Conservation (phyloP, 495 filamentous ascomycete genomes). For the Baudoinia panamericana region DNA sequence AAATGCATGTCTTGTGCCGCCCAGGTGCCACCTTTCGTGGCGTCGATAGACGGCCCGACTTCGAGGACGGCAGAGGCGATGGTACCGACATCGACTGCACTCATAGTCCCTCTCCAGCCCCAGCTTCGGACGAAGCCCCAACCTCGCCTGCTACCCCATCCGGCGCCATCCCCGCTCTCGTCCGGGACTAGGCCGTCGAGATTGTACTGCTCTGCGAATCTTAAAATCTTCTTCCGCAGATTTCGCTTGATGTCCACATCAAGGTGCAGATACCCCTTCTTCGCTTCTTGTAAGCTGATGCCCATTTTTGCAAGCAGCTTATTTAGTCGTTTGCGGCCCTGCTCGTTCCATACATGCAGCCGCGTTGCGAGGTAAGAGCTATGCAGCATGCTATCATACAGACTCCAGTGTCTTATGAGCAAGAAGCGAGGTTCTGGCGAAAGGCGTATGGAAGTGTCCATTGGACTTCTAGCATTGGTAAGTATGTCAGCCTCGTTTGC, state of each 20-base stretch:
- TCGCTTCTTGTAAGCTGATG: constrained; percentile 81
- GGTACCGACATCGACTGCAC: constrained; percentile 80
- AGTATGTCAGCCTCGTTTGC: constrained; percentile 46
- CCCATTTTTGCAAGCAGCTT: constrained; percentile 98
- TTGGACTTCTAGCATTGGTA: constrained; percentile 74
- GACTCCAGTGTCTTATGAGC: constrained; percentile 86
- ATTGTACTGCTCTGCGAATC: constrained; percentile 81
- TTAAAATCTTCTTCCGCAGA: constrained; percentile 69
- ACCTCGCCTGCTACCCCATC: constrained; percentile 56
- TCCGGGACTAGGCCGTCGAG: constrained; percentile 80
- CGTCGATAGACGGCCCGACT: constrained; percentile 45
- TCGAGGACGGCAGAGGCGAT: constrained; percentile 84
- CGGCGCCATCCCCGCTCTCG: constrained; percentile 34
- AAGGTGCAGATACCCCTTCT: constrained; percentile 94
- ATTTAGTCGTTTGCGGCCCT: constrained; percentile 77
- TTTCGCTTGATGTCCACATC: constrained; percentile 92
- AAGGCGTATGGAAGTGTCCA: constrained; percentile 81
- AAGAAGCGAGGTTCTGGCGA: constrained; percentile 92
- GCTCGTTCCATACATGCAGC: constrained; percentile 88
- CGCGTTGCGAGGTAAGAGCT: constrained; percentile 88
- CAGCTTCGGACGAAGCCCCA: constrained; percentile 96
- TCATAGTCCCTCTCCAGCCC: constrained; percentile 93
- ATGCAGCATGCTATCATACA: constrained; percentile 97
- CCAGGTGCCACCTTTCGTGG: constrained; percentile 13
- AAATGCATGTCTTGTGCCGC: constrained; percentile 1